Evolutionary conservation across 768 basidiomycete species (phyloP).

Genomic region (Amylocystis lapponica): DNA sequence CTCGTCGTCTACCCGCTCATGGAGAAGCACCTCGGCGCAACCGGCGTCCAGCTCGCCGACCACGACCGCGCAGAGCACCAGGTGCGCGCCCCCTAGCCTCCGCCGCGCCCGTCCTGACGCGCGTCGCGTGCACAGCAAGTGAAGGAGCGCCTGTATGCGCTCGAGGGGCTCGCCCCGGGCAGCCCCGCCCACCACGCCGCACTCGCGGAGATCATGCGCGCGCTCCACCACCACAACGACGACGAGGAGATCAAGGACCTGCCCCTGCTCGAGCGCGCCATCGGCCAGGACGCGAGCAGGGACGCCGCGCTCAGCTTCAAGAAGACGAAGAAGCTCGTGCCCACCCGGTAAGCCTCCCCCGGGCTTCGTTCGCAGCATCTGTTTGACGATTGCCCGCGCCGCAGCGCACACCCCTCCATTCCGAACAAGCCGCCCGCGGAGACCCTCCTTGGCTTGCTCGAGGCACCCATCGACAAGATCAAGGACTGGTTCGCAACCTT

Average conservation of each 20-base stretch:
- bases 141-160: slow-evolving; percentile 37
- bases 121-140: slow-evolving; percentile 23
- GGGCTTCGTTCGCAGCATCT: neutral
- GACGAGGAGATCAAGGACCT: slow-evolving; percentile 55
- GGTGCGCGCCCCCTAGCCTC: slow-evolving; percentile 26
- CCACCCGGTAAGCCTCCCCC: slow-evolving; percentile 41
- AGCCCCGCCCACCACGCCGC: slow-evolving; percentile 36
- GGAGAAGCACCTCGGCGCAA: slow-evolving; percentile 47
- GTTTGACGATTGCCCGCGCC: neutral
- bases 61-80: slow-evolving; percentile 54
- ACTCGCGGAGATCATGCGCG: slow-evolving; percentile 41
- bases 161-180: slow-evolving; percentile 41
- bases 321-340: slow-evolving; percentile 56
- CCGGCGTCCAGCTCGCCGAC: slow-evolving; percentile 46
- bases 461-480: slow-evolving; percentile 53
- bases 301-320: slow-evolving; percentile 43
- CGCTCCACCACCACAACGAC: slow-evolving; percentile 48
- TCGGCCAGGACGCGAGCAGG: slow-evolving; percentile 39
- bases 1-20: slow-evolving; percentile 59
- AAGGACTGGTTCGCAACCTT: slow-evolving; percentile 51
- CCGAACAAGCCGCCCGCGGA: slow-evolving; percentile 59
- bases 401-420: slow-evolving; percentile 43
- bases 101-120: no score
- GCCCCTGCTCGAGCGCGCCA: slow-evolving; percentile 42
- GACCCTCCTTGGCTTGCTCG: slow-evolving; percentile 49